Conservation (phyloP, 441 rosid genomes). For the Lagerstroemia fauriei region DNA sequence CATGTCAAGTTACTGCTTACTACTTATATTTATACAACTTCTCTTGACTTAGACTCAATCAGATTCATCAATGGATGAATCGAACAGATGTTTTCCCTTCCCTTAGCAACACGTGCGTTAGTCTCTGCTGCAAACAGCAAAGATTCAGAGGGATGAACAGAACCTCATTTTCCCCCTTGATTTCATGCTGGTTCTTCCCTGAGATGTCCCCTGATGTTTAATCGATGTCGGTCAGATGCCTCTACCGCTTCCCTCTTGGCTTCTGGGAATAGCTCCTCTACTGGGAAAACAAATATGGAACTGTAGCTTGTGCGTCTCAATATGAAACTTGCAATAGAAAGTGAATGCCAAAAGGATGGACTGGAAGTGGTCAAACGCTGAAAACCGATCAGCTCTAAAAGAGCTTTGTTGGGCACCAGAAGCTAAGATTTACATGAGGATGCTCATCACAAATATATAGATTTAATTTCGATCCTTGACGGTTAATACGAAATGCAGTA, state of each 20-base stretch:
- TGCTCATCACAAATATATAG: not conserved
- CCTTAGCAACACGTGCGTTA: not conserved
- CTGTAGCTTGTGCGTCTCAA: too few relatives aligned
- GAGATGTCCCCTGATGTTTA: too few relatives aligned
- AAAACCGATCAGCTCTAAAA: not conserved
- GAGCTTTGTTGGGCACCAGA: not conserved
- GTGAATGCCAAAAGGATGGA: not conserved
- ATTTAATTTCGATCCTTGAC: not conserved
- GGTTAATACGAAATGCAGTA: too few relatives aligned
- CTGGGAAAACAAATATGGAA: too few relatives aligned
- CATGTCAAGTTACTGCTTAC: not conserved
- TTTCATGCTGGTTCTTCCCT: not conserved
- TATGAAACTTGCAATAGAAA: not conserved
- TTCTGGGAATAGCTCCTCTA: too few relatives aligned
- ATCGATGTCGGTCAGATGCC: not conserved
- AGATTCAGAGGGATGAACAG: not conserved
- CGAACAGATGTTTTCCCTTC: not conserved
- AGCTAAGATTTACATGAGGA: not conserved
- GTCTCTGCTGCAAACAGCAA: not conserved
- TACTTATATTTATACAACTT: not conserved
- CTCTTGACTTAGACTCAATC: not conserved
- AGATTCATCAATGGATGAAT: not conserved
- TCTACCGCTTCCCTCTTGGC: not conserved
- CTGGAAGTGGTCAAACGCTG: not conserved
- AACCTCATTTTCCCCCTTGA: not conserved